These are phyloP conservation scores for Pythium guiyangense DNA, from an alignment of 352 stramenopile genomes.

Conservation along the genomic window DNA sequence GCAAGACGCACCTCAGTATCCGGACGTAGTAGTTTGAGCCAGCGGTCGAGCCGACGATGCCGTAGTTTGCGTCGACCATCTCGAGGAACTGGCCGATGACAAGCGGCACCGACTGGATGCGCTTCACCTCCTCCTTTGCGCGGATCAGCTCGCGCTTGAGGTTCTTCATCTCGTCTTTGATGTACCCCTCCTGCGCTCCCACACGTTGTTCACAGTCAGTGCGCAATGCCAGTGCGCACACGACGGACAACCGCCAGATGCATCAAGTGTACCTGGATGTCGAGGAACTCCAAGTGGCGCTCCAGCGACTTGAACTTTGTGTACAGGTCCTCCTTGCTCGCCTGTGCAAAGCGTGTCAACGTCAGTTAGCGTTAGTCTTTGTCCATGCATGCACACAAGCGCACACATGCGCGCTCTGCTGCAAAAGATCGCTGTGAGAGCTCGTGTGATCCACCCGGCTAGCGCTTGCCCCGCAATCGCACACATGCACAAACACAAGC, in stretches of 20 bases:
- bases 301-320: constrained; percentile 76
- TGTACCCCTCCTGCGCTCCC: constrained; percentile 92
- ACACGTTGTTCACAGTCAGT: too few relatives aligned
- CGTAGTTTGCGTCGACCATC: constrained; percentile 99
- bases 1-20: constrained; percentile 69
- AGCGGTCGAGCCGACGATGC: constrained; percentile 96
- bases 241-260: too few relatives aligned
- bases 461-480: neutral
- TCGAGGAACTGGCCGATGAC: constrained; percentile 99
- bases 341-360: constrained; percentile 9
- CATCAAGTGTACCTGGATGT: constrained; percentile 57
- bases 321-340: constrained; percentile 71
- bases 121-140: constrained; percentile 99
- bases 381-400: neutral
- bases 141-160: constrained; percentile 98
- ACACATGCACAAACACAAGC: neutral
- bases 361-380: neutral
- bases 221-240: too few relatives aligned
- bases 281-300: constrained; percentile 77
- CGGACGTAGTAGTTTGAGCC: constrained; percentile 99
- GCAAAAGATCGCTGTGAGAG: neutral
- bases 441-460: neutral
- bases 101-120: constrained; percentile 99
- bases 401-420: neutral
- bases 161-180: constrained; percentile 99